Base-by-base conservation (phyloP, 1,284 basidiomycete species). In the Pseudomicrostroma phylloplanum region DNA sequence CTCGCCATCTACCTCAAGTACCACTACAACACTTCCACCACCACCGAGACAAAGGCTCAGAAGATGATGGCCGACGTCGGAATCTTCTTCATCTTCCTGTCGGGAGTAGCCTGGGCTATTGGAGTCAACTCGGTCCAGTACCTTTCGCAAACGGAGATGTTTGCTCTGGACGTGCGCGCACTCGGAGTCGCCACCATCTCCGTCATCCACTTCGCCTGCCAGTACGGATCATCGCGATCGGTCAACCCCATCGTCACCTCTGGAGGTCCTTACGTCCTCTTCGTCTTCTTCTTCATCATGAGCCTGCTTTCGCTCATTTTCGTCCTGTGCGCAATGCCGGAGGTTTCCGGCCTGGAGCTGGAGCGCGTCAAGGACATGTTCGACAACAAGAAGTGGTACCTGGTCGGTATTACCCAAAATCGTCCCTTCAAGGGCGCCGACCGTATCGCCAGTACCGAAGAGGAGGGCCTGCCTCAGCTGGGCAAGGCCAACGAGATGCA, bases 81-180 rank as follows among this genome's bases (percentile, higher is more conserved):
- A 42, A 70, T 72, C 59, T 63, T 68, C 57, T 63, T 70, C 57
- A 66, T 72, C 60, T 72, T 68, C 53, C 59, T 72, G 11, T 65
- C 62, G 6, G 70, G 68, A 53, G 55, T 69, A 23, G 66, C 66
- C 1, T 72, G 68, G 68, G 68, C 70, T 19, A 65, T 68, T 46
- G 70, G 68, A 43, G 66, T 72, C 61, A 72, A 72, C 61, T 65
- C 65, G 21, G 66, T 72, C 36, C 70, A 72, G 58, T 72, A 72
- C 61, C 62, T 70, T 9, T 60, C 58, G 6, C 61, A 68, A 60
- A 19, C 51, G n/a, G 51, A 54, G 25, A 21, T 54, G 21, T 59
- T 59, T n/a, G 26, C 36, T 36, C 56, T 59, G 8, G 56, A 59
- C 17, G 67, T 69, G 1, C 63, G 69, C 48, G 63, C 69, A 21